Base-by-base conservation (phyloP, 192 early-diverging fungal species). In the Coemansia pectinata region DNA sequence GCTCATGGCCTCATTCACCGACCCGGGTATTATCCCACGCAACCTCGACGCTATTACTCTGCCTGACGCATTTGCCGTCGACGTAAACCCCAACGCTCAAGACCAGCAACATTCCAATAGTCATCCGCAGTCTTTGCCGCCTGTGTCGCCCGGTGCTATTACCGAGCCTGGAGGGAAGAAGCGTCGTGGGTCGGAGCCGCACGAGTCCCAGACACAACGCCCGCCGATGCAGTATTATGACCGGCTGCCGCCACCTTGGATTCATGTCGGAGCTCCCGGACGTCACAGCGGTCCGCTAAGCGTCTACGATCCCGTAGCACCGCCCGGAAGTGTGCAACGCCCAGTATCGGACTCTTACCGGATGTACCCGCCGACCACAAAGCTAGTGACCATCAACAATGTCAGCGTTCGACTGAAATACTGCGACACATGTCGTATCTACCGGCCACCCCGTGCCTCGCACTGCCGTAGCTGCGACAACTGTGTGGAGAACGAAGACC, bases 401-500 rank as follows among this genome's bases (percentile, higher is more conserved):
- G 78, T 83, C 39, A 63, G 79, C 17, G 74, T 95, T 29, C 78
- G 85, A 45, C 79, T 96, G 36, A 97, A 96, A 75, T 97, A 94
- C 81, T 98, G 96, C 84, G 87, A 90, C 34, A 94, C 95, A 2
- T 98, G 95, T 72, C 84, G 85, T 14, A 93, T 94, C 29, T 98
- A 94, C 82, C 86, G 95, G 7, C 93, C 95, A 11, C 94, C 94
- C 29, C 85, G 96, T 29, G 85, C 93, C 36, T 92, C 90, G 40
- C 96, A 98, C 77, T 98, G 96, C 73, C 77, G 86, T 41, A 83
- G 86, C 69, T 98, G 96, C 84, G 90, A 96, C 76, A 93, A 93
- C 67, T 98, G 96, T 78, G 94, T 98, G 57, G 91, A 92, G 71
- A 88, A 90, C 65, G 88, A 89, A 63, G 92, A 94, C 79, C 92